Evolutionary conservation across 2,329 filamentous ascomycete species (phyloP), one percentile per base, ranked within the genome.

Genomic region (Rhynchosporium graminicola): DNA sequence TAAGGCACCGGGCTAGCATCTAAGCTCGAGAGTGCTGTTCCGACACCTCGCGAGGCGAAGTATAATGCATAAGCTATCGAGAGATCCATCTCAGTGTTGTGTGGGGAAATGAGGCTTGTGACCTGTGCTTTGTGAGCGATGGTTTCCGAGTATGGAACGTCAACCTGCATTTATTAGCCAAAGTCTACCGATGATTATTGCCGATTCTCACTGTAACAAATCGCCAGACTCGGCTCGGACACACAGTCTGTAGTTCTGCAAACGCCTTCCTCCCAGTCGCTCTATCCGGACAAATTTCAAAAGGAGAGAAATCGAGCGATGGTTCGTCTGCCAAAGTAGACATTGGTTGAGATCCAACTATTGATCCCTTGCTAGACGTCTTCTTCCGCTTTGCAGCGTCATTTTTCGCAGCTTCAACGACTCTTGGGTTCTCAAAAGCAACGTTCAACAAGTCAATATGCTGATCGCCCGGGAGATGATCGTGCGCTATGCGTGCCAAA

Each of bases 61-160:
- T 97, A 98, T n/a, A 99, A 80, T 0, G 95, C 95, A 69, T 85
- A 89, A 0, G 91, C 90, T 70, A 99, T 99, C 3, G 95, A 99
- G 0, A 99, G 81, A 71, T 99, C 95, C 95, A 99, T 99, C 76
- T 99, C 95, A 0, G 95, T 99, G 68, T 97, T 94, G 76, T 99
- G 95, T 0, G 95, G 95, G 69, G 89, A 82, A 74, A 99, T 97
- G 20, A 99, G 80, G 2, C 85, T 82, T 43, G 93, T 83, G 26
- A 99, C 84, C 31, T 82, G 82, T 3, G 82, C 72, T 65, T 91
- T 86, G 70, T 96, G 90, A 2, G 82, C 80, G 48, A 87, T 73
- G 0, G 88, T 90, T 69, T 96, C 90, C 5, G 80, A 73, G 73
- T 94, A 97, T 0, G 94, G 90, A 33, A 99, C 80, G 71, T 99